phyloP scores from a whole-genome alignment of 176 grass and related monocot species.

The Dendrocalamus sinicus region DNA sequence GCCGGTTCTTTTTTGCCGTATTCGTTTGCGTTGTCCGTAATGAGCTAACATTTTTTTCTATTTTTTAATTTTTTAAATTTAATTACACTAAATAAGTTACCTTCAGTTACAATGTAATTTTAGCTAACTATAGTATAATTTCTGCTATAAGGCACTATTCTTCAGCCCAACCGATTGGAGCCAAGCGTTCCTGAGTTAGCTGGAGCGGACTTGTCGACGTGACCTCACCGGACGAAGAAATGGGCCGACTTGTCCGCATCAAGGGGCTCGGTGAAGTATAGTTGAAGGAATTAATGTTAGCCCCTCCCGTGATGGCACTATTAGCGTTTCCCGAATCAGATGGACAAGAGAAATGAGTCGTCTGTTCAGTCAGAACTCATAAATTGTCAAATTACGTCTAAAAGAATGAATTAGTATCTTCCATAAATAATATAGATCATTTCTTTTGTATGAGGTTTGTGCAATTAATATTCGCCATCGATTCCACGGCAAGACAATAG shows the following conservation, averaged over 20 bases:
- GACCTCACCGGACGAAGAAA: conserved; percentile 30
- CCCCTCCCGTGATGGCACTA: background rate
- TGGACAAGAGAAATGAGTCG: background rate
- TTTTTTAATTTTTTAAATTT: too few species aligned
- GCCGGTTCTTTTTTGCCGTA: too few species aligned
- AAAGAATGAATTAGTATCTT: background rate
- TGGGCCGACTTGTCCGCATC: conserved; percentile 15
- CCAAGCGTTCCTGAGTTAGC: conserved; percentile 12
- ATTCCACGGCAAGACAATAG: background rate
- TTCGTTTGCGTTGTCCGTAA: too few species aligned
- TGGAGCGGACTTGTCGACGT: conserved; percentile 9
- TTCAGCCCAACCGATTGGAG: too few species aligned
- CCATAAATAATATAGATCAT: background rate
- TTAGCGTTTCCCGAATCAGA: conserved; percentile 18
- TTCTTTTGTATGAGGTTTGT: background rate
- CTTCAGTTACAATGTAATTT: too few species aligned
- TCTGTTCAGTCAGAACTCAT: background rate
- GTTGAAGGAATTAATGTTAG: conserved; percentile 45
- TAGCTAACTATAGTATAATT: too few species aligned
- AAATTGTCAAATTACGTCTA: background rate
- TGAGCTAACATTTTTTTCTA: too few species aligned
- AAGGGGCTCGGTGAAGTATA: conserved; percentile 24
- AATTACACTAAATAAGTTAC: too few species aligned
- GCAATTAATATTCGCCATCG: background rate
- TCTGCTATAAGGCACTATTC: fast-evolving